Conservation (phyloP, 2,329 filamentous ascomycete species). For the Penicillium sp. region DNA sequence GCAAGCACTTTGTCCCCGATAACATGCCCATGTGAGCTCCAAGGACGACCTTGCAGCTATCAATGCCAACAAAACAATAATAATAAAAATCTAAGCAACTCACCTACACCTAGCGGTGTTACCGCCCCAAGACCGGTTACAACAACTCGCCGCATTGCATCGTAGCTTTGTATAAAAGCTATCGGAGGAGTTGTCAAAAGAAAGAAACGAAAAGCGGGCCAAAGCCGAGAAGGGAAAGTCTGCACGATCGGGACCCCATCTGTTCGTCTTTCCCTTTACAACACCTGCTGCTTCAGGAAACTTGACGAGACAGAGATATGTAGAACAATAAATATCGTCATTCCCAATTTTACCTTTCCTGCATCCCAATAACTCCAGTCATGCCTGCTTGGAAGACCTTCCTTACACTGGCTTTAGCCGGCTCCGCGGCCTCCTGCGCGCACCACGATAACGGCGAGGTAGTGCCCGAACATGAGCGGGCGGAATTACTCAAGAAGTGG, state of each 20-base stretch:
- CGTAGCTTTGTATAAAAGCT: background rate
- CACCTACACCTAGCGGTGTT: constrained; percentile 77
- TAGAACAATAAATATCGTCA: constrained; percentile 1
- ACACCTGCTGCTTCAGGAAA: constrained; percentile 17
- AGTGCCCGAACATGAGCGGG: constrained; percentile 38
- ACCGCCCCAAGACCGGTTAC: constrained; percentile 80
- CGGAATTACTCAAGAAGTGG: constrained; percentile 48
- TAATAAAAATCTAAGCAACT: constrained; percentile 17
- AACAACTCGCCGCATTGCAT: constrained; percentile 63
- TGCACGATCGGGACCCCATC: constrained; percentile 27
- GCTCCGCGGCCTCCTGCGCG: constrained; percentile 34
- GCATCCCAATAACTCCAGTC: constrained; percentile 3
- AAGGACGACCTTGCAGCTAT: background rate
- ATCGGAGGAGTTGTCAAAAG: background rate
- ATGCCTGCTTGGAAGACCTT: constrained; percentile 32
- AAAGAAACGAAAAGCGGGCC: constrained; percentile 13
- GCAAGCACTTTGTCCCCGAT: background rate
- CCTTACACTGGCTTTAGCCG: constrained; percentile 34
- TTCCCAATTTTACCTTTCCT: constrained; percentile 8
- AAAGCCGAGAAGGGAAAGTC: constrained; percentile 39
- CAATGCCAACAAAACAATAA: constrained; percentile 2
- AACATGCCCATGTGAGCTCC: background rate
- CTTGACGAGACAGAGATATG: background rate
- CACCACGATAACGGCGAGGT: constrained; percentile 44
- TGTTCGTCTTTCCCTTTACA: constrained; percentile 24